Conservation (phyloP, 2,329 filamentous ascomycete species). For the Exophiala spinifera region DNA sequence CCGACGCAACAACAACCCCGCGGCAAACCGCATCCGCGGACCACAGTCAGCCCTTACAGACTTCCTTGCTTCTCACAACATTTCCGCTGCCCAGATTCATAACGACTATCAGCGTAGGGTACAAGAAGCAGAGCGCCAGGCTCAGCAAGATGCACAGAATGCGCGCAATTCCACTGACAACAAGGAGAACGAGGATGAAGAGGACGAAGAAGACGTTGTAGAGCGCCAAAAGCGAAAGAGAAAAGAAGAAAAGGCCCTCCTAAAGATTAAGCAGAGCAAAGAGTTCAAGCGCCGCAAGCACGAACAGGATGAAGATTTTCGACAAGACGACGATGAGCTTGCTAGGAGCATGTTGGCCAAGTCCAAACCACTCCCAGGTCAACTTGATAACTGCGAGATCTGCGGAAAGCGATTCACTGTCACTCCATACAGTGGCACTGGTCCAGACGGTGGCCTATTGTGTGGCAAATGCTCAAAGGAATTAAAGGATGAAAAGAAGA, state of each 20-base stretch:
- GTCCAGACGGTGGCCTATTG: constrained; percentile 79
- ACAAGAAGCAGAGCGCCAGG: constrained; percentile 45
- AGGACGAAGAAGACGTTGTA: constrained; percentile 38
- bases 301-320: constrained; percentile 36
- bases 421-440: constrained; percentile 79
- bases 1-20: constrained; percentile 14
- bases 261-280: constrained; percentile 51
- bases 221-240: constrained; percentile 57
- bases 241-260: constrained; percentile 45
- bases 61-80: constrained; percentile 66
- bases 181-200: constrained; percentile 37
- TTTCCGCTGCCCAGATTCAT: constrained; percentile 62
- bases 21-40: constrained; percentile 50
- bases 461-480: constrained; percentile 79
- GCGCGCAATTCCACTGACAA: constrained; percentile 37
- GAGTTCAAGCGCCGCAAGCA: constrained; percentile 47
- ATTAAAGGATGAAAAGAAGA: constrained; percentile 63
- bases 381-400: constrained; percentile 81
- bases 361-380: constrained; percentile 65
- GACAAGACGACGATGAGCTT: constrained; percentile 39
- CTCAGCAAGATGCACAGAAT: constrained; percentile 32
- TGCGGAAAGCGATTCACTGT: constrained; percentile 90
- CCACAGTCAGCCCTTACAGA: constrained; percentile 67
- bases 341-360: constrained; percentile 55
- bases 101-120: constrained; percentile 57